Conservation (phyloP, 2,329 filamentous ascomycete genomes). For the Gnomoniopsis sp. region DNA sequence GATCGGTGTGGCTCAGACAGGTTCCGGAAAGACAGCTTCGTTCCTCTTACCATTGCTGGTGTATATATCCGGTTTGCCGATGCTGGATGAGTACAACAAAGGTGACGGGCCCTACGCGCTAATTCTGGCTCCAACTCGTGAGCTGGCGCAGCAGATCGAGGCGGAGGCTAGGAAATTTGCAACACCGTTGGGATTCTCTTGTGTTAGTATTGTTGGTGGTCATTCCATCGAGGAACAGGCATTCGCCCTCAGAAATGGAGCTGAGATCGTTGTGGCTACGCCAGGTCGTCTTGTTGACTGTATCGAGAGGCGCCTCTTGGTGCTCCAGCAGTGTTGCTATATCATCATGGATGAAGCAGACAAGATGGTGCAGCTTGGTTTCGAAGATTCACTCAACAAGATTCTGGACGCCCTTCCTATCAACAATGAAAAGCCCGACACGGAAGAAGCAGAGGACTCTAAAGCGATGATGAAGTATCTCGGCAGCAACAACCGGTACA, state of each 20-base stretch:
- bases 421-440: slow-evolving; percentile 91
- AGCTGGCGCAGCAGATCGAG: slow-evolving; percentile 97
- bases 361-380: slow-evolving; percentile 97
- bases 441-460: slow-evolving; percentile 83
- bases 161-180: slow-evolving; percentile 92
- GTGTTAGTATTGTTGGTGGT: slow-evolving; percentile 96
- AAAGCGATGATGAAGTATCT: slow-evolving; percentile 79
- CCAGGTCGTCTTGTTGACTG: slow-evolving; percentile 96
- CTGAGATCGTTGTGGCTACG: slow-evolving; percentile 97
- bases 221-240: slow-evolving; percentile 93
- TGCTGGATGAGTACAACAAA: slow-evolving; percentile 79
- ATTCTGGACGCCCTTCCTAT: slow-evolving; percentile 94
- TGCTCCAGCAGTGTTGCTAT: slow-evolving; percentile 95
- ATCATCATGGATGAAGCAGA: slow-evolving; percentile 99
- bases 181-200: slow-evolving; percentile 83
- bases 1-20: slow-evolving; percentile 97
- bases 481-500: slow-evolving; percentile 69
- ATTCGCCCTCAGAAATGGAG: slow-evolving; percentile 84
- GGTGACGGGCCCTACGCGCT: slow-evolving; percentile 97
- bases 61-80: slow-evolving; percentile 88
- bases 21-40: slow-evolving; percentile 96
- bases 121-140: slow-evolving; percentile 92
- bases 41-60: slow-evolving; percentile 90
- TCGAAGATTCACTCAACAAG: slow-evolving; percentile 96
- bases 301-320: slow-evolving; percentile 86